These are phyloP conservation scores for Gossypium lobatum DNA, from an alignment of 441 rosid species.

Conservation along the genomic window DNA sequence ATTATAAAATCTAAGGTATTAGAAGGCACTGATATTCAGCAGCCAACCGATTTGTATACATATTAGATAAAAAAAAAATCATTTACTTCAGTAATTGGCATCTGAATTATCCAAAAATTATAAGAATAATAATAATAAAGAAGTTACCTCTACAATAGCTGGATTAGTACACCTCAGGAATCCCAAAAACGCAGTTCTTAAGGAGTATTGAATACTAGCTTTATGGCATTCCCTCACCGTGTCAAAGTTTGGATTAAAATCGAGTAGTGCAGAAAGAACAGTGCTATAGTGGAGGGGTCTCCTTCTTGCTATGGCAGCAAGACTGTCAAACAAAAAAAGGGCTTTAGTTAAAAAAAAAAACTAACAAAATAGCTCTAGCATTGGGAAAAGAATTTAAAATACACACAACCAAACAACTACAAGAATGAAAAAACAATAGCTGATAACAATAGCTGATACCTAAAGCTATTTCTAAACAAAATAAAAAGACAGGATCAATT, in stretches of 20 bases:
- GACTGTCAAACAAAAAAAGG: slow-evolving; percentile 53
- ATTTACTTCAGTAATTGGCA: not conserved
- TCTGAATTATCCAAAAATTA: slow-evolving; percentile 7
- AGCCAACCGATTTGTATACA: not conserved
- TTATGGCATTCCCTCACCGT: slow-evolving; percentile 59
- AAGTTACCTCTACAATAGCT: slow-evolving; percentile 67
- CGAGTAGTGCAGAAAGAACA: slow-evolving; percentile 72
- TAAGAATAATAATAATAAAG: not conserved
- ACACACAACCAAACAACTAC: slow-evolving; percentile 5
- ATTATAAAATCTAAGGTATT: not conserved
- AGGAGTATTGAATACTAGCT: slow-evolving; percentile 77
- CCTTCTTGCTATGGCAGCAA: slow-evolving; percentile 87
- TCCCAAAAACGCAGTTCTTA: slow-evolving; percentile 94
- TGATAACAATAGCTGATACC: not conserved
- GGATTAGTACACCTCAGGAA: slow-evolving; percentile 83
- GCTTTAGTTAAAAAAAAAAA: slow-evolving; percentile 9
- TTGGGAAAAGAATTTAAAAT: slow-evolving; percentile 1
- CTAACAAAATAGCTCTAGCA: not conserved
- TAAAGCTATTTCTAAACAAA: not conserved
- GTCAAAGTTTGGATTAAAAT: slow-evolving; percentile 67
- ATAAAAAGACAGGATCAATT: not conserved
- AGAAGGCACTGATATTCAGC: not conserved
- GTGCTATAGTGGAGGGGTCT: slow-evolving; percentile 69
- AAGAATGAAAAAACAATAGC: slow-evolving; percentile 2
- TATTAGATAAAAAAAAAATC: not conserved